phyloP scores from a whole-genome alignment of 2,329 filamentous ascomycete species.

The Fusarium sp. region DNA sequence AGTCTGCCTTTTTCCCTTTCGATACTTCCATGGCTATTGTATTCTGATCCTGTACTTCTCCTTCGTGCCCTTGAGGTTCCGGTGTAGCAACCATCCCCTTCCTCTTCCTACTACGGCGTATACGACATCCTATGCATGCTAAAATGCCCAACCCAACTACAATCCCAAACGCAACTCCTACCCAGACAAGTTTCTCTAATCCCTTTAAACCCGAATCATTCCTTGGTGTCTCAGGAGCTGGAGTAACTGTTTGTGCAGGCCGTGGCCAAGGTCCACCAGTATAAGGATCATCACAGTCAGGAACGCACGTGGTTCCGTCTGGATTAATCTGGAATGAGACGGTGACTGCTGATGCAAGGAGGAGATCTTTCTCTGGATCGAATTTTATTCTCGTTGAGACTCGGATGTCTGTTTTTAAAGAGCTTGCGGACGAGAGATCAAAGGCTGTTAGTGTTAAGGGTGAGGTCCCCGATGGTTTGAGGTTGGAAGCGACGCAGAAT shows the following conservation, averaged over 20 bases:
- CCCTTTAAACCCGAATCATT: background rate
- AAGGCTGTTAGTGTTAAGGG: background rate
- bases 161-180: accelerated
- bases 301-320: background rate
- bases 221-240: background rate
- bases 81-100: background rate
- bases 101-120: background rate
- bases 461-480: background rate
- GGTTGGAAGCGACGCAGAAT: background rate
- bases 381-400: background rate
- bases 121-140: background rate
- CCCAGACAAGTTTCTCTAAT: background rate
- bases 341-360: background rate
- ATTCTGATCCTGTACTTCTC: accelerated
- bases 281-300: background rate
- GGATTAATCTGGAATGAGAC: background rate
- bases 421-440: background rate
- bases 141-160: background rate
- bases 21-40: background rate
- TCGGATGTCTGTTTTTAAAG: background rate
- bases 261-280: slow-evolving; percentile 1
- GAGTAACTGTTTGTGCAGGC: background rate
- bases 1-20: background rate
- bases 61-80: too few species aligned
- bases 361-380: background rate